Evolutionary conservation across 2,329 filamentous ascomycete genomes (phyloP).

Genomic region (Ploettnerulaceae sp.): DNA sequence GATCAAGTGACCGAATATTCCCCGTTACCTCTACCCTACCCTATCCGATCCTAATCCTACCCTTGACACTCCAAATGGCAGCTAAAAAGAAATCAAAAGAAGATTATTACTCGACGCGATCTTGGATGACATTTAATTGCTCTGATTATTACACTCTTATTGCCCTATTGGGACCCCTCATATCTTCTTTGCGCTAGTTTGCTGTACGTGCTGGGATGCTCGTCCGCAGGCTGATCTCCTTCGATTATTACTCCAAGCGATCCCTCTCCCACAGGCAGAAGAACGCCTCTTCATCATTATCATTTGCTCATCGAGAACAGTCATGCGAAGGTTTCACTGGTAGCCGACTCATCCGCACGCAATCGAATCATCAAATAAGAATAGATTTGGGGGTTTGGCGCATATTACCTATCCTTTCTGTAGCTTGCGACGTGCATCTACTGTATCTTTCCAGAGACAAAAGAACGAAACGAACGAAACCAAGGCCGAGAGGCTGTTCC

Average conservation of each 20-base stretch:
- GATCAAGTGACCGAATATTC: slow-evolving; percentile 6
- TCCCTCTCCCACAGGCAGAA: slow-evolving; percentile 8
- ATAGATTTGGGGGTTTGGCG: slow-evolving; percentile 3
- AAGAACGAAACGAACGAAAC: background rate
- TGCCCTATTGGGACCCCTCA: slow-evolving; percentile 9
- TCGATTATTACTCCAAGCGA: slow-evolving; percentile 16
- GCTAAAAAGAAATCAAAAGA: too few species aligned
- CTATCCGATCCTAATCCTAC: too few species aligned
- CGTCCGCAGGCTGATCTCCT: slow-evolving; percentile 16
- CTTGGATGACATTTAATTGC: slow-evolving; percentile 7
- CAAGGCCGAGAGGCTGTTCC: background rate
- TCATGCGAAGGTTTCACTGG: slow-evolving; percentile 12
- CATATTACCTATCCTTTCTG: background rate
- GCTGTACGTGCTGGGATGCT: slow-evolving; percentile 20
- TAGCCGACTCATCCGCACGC: slow-evolving; percentile 12
- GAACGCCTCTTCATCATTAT: slow-evolving; percentile 14
- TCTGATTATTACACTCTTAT: too few species aligned
- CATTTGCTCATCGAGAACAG: slow-evolving; percentile 4
- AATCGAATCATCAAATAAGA: too few species aligned
- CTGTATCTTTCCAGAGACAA: background rate
- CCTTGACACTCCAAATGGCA: too few species aligned
- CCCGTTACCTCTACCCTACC: background rate
- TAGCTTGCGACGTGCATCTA: background rate
- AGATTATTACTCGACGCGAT: too few species aligned
- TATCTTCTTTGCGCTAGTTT: slow-evolving; percentile 12